Base-by-base conservation (phyloP, 345 rosid species). In the Kandelia obovata region DNA sequence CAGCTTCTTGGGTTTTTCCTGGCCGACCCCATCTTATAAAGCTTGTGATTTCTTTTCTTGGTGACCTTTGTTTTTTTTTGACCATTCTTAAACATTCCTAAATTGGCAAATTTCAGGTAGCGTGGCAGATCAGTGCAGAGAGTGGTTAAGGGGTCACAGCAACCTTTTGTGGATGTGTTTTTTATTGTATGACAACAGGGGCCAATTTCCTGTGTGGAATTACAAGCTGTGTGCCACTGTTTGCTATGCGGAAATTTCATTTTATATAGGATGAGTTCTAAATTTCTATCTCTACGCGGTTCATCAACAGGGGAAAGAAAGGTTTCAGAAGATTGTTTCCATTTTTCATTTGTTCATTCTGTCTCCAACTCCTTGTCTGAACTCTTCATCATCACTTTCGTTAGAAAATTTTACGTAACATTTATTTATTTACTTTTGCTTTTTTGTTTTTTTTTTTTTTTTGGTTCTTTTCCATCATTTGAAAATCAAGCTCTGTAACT, bases 101-200 rank as follows among this genome's bases (percentile, higher is more conserved):
- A 65, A 26, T 7, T 69, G 68, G 77, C 7, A 61, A 53, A 25
- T 58, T 52, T 63, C 46, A 67, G 76, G 70, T 72, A 23, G 39
- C 76, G 47, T 66, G 69, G 72, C 75, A 71, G 79, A 60, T 43
- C 39, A 23, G 34, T n/a, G 46, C 68, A 67, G 65, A 67, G 76
- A 65, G 72, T 76, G 72, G 80, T 71, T 71, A 76, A 76, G 49
- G 60, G 52, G 69, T 76, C 72, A 57, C 76, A 52, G 57, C 69
- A 46, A 71, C 69, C 72, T 57, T 71, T 76, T 71, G 68, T 39
- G 47, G 11, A 10, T 11, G 15, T 46, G 68, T 53, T 71, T 61
- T 61, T 51, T 62, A 59, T 52, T 56, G 32, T 13, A 53, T 16
- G 43, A 58, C 70, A 72, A 65, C 59, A 34, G 34, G 26, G 15